Conservation (phyloP, 768 basidiomycete genomes). For the Sarcodon sp. region DNA sequence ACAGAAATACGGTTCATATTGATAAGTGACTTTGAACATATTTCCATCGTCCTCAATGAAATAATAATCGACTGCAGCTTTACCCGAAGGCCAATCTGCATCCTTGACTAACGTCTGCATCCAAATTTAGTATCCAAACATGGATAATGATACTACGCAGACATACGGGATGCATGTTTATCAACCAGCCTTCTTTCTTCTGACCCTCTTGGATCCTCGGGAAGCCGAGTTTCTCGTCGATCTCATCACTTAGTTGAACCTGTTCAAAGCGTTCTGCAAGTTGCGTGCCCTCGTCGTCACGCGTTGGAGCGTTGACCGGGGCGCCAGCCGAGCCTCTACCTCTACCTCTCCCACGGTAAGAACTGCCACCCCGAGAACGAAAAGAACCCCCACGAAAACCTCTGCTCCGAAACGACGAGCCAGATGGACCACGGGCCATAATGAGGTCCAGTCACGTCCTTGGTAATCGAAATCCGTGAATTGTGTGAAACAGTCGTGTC, state of each 20-base stretch:
- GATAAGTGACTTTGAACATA: slow-evolving; percentile 89
- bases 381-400: neutral
- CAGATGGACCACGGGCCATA: neutral
- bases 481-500: too few relatives aligned
- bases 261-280: slow-evolving; percentile 81
- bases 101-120: slow-evolving; percentile 77
- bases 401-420: slow-evolving; percentile 1
- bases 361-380: slow-evolving; percentile 26
- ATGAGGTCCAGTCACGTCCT: neutral
- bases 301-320: slow-evolving; percentile 40
- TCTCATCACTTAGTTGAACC: slow-evolving; percentile 62
- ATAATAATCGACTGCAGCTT: slow-evolving; percentile 89
- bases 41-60: slow-evolving; percentile 96
- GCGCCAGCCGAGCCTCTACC: slow-evolving; percentile 28
- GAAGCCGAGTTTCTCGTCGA: slow-evolving; percentile 93
- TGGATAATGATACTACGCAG: neutral
- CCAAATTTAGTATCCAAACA: neutral
- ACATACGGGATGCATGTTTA: slow-evolving; percentile 97
- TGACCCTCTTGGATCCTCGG: slow-evolving; percentile 66
- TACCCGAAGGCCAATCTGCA: slow-evolving; percentile 70
- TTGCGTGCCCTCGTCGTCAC: slow-evolving; percentile 86
- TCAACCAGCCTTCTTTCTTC: slow-evolving; percentile 80
- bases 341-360: slow-evolving; percentile 35
- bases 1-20: slow-evolving; percentile 91
- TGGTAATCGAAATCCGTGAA: too few relatives aligned